A percentile compares a stretch with the other conserved stretches of the same genome.
These are phyloP conservation scores for Lobosporangium transversale DNA, from an alignment of 192 early-diverging fungal species.

Conservation along the genomic window DNA sequence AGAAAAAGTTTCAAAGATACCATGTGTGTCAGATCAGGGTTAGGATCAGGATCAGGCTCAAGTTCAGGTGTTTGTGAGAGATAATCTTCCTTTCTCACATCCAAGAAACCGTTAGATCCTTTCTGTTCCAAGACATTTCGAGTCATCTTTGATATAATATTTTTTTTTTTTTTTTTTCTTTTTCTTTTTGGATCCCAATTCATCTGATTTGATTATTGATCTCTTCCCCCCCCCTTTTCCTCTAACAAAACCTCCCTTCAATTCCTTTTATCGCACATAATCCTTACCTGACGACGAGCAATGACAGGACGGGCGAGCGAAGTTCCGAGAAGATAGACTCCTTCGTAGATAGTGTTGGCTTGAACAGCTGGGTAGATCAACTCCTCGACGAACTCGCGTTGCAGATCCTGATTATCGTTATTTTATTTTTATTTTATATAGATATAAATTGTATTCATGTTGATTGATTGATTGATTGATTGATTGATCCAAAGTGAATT, in stretches of 20 bases:
- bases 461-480: too few species aligned
- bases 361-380: conserved; percentile 93
- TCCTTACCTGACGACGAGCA: conserved; percentile 67
- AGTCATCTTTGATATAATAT: neutral
- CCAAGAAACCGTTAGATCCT: neutral
- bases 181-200: neutral
- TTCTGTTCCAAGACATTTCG: neutral
- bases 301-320: conserved; percentile 98
- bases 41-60: too few species aligned
- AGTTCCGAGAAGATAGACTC: conserved; percentile 96
- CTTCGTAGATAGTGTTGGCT: conserved; percentile 95
- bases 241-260: neutral
- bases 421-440: neutral
- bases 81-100: too few species aligned
- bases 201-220: neutral
- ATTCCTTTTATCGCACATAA: neutral
- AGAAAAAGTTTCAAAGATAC: conserved; percentile 1
- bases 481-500: too few species aligned
- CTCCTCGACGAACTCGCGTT: conserved; percentile 93
- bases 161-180: conserved; percentile 43
- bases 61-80: too few species aligned
- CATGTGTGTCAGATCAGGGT: too few species aligned
- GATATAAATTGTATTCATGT: too few species aligned
- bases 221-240: neutral
- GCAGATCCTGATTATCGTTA: conserved; percentile 74